Percentiles rank a stretch among this genome's conserved stretches.
These are phyloP conservation scores for Mrakia gelida DNA, from an alignment of 768 basidiomycete genomes.

Conservation along the genomic window DNA sequence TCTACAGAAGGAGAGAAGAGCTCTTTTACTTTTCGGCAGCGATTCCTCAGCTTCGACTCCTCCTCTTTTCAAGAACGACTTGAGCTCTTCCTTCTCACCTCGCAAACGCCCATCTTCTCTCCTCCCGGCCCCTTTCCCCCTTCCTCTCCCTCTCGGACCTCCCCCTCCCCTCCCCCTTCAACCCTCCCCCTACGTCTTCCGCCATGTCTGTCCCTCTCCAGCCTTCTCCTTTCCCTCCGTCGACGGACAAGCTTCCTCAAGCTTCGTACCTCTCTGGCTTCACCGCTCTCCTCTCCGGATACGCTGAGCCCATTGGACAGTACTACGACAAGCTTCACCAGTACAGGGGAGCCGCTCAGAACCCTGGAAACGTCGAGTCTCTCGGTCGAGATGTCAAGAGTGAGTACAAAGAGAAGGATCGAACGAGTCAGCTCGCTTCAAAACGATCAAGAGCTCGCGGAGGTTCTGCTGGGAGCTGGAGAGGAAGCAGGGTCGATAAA, in stretches of 20 bases:
- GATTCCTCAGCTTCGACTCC: no score
- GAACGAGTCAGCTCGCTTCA: not conserved
- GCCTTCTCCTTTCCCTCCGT: conserved; percentile 15
- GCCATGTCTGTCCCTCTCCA: conserved; percentile 31
- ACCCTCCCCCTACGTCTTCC: conserved; percentile 4
- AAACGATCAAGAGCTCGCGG: not conserved
- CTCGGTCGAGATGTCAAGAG: conserved; percentile 34
- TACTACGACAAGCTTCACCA: conserved; percentile 30
- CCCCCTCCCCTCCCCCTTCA: not conserved
- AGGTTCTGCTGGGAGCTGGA: not conserved
- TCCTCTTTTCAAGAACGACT: not conserved
- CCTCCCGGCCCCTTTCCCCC: not conserved
- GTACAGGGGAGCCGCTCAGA: conserved; percentile 24
- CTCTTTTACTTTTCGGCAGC: no score
- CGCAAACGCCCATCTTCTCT: not conserved
- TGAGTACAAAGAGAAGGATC: no score
- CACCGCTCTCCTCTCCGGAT: conserved; percentile 31
- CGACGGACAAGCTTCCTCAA: conserved; percentile 25
- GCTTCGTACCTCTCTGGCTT: conserved; percentile 33
- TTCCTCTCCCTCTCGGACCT: not conserved
- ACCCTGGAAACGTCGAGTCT: conserved; percentile 32
- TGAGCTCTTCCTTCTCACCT: not conserved
- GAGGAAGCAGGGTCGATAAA: not conserved
- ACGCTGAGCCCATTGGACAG: conserved; percentile 31
- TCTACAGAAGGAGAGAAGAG: no score